Base-by-base conservation (phyloP, 495 filamentous ascomycete genomes). In the Rhizodiscina lignyota region DNA sequence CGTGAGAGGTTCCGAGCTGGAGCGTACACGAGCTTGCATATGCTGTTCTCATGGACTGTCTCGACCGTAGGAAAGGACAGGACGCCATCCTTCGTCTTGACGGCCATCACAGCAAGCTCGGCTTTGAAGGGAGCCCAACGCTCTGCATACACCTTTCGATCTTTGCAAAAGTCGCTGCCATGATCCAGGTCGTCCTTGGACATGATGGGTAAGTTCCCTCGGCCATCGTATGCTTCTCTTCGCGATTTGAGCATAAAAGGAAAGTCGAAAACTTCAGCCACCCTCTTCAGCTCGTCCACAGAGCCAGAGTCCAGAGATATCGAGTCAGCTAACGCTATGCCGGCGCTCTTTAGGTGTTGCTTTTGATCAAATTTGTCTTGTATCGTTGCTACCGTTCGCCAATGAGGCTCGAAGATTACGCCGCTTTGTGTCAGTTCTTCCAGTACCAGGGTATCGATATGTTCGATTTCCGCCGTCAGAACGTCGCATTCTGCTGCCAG, bases 281-380 rank as follows among this genome's bases (percentile, higher is more conserved):
- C 68, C 28, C 68, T 56, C 34, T 70, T 59, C 40, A 94, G 59
- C 38, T 76, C 74, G 42, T 65, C 60, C 4, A 63, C 59, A 46
- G 50, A 58, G 43, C 34, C 68, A 55, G 59, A 61, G 0, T 56
- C 54, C 30, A 93, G 51, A 11, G 71, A 62, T 16, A 74, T 59
- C 40, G 77, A 80, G 13, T 74, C 64, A 1, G 79, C 77, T 41
- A 78, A 77, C n/a, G 74, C 67, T 4, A 96, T 73, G 2, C 62
- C 64, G 45, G 70, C 67, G 30, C 66, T 54, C 22, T 57, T 58
- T 39, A 96, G 63, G 48, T 89, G 76, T 47, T 79, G 67, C 58
- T 97, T 94, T 60, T 97, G 89, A 50, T 72, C 61, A 55, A 72
- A 96, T 59, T 97, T 97, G 63, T 97, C 87, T 64, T 97, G 91